These are phyloP conservation scores for Wickerhamomyces queroliae DNA, from an alignment of 805 yeast species.

Conservation along the genomic window DNA sequence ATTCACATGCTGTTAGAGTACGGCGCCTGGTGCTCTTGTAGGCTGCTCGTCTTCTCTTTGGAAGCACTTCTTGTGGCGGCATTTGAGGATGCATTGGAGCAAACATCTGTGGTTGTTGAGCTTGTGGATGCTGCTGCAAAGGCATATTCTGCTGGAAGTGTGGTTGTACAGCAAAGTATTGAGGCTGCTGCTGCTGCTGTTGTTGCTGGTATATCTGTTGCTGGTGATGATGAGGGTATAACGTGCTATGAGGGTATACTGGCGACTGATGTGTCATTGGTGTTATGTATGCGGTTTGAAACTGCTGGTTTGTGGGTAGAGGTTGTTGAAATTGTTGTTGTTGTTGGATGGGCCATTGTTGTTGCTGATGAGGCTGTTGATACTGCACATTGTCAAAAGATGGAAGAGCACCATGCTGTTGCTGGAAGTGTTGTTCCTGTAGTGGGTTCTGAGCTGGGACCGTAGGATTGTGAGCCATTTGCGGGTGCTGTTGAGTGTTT, in stretches of 20 bases:
- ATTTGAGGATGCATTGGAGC: not conserved
- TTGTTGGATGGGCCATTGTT: not conserved
- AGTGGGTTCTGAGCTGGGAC: no score
- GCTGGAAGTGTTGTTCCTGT: no score
- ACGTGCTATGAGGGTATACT: not conserved
- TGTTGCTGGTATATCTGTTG: not conserved
- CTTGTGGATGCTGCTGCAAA: not conserved
- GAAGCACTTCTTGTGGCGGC: not conserved
- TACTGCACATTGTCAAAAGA: not conserved
- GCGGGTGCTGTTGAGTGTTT: no score
- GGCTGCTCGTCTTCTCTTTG: constrained; percentile 1
- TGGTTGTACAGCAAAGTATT: not conserved
- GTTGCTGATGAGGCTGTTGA: not conserved
- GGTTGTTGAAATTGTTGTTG: not conserved
- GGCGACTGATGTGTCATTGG: no score
- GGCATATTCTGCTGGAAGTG: not conserved
- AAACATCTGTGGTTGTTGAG: not conserved
- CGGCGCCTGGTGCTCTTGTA: constrained; percentile 8
- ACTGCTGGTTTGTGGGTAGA: not conserved
- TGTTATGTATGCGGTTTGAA: not conserved
- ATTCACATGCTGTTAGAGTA: constrained; percentile 29
- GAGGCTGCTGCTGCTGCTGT: not conserved
- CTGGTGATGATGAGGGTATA: not conserved
- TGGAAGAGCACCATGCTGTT: not conserved
- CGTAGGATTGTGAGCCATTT: no score